These are phyloP conservation scores for Agaricales sp. DNA, from an alignment of 1,284 basidiomycete genomes.

Conservation along the genomic window DNA sequence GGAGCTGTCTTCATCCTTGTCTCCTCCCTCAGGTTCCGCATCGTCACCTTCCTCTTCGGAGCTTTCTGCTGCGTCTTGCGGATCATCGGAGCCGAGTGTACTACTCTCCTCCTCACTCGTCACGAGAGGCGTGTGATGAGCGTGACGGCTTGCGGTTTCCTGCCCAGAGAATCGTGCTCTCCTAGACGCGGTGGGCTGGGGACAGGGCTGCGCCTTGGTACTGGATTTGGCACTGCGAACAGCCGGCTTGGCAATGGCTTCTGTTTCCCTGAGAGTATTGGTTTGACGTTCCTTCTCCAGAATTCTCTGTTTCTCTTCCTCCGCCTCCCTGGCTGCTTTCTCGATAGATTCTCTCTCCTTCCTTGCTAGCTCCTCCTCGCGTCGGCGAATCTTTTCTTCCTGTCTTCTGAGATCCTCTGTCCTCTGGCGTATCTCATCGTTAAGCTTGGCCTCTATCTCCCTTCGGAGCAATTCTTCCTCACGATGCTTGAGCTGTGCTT, in stretches of 20 bases:
- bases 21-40: not conserved
- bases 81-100: not conserved
- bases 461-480: not conserved
- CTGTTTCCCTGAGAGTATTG: not conserved
- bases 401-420: conserved; percentile 6
- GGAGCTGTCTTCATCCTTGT: not conserved
- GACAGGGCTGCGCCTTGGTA: no score
- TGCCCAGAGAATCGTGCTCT: no score
- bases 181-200: no score
- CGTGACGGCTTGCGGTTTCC: not conserved
- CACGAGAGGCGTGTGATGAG: not conserved
- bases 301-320: conserved; percentile 9
- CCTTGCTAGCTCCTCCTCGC: conserved; percentile 10
- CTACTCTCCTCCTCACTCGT: not conserved
- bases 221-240: not conserved
- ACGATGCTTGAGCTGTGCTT: not conserved
- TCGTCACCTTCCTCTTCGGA: not conserved
- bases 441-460: not conserved
- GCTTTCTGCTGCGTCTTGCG: not conserved
- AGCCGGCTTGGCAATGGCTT: not conserved
- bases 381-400: conserved; percentile 11
- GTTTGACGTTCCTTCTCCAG: conserved; percentile 12
- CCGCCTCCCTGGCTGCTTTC: conserved; percentile 5
- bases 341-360: conserved; percentile 13
- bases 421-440: not conserved